phyloP scores from a whole-genome alignment of 116 monocot genomes.

The Dioscorea cayenensis region DNA sequence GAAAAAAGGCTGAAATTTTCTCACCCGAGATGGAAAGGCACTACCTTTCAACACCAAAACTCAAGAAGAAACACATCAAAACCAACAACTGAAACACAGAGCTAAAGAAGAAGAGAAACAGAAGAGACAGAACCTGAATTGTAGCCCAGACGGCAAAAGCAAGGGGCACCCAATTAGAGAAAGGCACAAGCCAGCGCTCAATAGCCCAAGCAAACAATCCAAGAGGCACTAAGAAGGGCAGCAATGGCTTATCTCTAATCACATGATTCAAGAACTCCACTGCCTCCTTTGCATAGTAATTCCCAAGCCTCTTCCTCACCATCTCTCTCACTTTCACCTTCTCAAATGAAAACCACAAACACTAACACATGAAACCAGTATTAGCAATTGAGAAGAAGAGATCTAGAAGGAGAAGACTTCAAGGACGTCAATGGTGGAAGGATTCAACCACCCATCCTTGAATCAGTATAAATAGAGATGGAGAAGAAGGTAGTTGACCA shows the following conservation, averaged over 20 bases:
- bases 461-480: too few species aligned
- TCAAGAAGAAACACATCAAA: not conserved
- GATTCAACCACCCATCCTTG: too few species aligned
- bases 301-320: conserved; percentile 32
- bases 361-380: not conserved
- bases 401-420: not conserved
- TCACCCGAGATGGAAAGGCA: too few species aligned
- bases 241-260: conserved; percentile 70
- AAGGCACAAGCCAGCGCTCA: conserved; percentile 79
- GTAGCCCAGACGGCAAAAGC: conserved; percentile 83
- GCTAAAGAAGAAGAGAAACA: not conserved
- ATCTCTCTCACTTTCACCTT: conserved; percentile 10
- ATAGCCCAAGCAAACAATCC: conserved; percentile 65
- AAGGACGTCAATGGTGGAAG: too few species aligned
- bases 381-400: not conserved
- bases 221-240: conserved; percentile 79
- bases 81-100: not conserved
- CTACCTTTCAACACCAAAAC: too few species aligned
- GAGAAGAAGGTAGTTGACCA: too few species aligned
- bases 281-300: conserved; percentile 38
- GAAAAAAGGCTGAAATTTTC: too few species aligned
- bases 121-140: conserved; percentile 40
- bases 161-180: conserved; percentile 95
- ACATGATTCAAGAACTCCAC: conserved; percentile 55
- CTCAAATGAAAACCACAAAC: not conserved